Evolutionary conservation across 805 yeast species (phyloP).

Genomic region (Suhomyces tanzawaensis): DNA sequence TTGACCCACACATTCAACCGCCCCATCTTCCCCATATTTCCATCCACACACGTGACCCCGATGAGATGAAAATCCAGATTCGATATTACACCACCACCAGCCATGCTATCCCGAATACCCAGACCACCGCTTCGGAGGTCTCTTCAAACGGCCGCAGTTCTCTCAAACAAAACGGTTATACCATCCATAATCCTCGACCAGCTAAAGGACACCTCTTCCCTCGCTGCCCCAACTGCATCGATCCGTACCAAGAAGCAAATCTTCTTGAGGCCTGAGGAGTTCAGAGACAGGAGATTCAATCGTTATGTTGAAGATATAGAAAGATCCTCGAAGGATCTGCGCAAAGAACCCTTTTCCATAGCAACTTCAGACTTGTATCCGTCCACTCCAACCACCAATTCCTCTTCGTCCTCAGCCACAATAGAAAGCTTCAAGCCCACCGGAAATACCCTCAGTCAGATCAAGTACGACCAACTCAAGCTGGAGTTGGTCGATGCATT

Average conservation of each 20-base stretch:
- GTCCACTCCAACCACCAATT: constrained; percentile 1
- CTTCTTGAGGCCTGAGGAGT: constrained; percentile 17
- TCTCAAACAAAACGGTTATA: constrained; percentile 13
- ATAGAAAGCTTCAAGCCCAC: constrained; percentile 12
- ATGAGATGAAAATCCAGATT: no score
- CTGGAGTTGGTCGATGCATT: constrained; percentile 10
- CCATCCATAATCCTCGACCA: constrained; percentile 14
- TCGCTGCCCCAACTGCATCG: constrained; percentile 7
- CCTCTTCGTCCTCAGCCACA: neutral
- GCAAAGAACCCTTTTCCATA: constrained; percentile 4
- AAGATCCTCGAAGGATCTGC: constrained; percentile 2
- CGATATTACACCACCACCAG: no score
- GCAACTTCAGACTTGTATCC: constrained; percentile 7
- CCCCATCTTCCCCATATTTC: no score
- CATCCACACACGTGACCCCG: no score
- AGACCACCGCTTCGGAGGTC: neutral
- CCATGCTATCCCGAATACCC: neutral
- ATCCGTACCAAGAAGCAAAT: constrained; percentile 8
- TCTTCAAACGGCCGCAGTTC: neutral
- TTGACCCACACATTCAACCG: no score
- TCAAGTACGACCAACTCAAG: constrained; percentile 6
- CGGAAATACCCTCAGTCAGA: constrained; percentile 5
- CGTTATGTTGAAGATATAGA: constrained; percentile 13
- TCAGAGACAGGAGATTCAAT: constrained; percentile 15
- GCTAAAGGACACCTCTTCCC: constrained; percentile 10